Conservation (phyloP, 176 grass and related monocot genomes). For the Phoenix roebelenii region DNA sequence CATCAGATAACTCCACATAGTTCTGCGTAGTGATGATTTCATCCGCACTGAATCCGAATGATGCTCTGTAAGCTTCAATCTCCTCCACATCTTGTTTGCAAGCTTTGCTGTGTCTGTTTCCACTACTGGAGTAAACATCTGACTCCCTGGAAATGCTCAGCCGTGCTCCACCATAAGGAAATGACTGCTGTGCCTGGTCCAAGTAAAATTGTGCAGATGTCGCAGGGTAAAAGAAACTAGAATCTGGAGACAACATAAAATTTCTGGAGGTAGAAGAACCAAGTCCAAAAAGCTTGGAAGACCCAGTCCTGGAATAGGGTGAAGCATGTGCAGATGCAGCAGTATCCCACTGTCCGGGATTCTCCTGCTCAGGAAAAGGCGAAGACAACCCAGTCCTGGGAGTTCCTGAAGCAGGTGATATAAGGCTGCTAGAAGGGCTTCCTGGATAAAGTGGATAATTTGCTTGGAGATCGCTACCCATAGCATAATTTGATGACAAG, state of each 20-base stretch:
- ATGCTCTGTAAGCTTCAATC: slow-evolving; percentile 94
- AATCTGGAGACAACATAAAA: slow-evolving; percentile 46
- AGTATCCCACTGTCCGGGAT: slow-evolving; percentile 7
- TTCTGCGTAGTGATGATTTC: slow-evolving; percentile 67
- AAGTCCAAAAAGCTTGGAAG: slow-evolving; percentile 67
- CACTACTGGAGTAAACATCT: slow-evolving; percentile 21
- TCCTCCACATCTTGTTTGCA: slow-evolving; percentile 84
- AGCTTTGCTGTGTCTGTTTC: slow-evolving; percentile 31
- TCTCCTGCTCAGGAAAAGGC: slow-evolving; percentile 9
- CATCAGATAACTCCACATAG: slow-evolving; percentile 66
- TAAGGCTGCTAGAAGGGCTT: slow-evolving; percentile 20
- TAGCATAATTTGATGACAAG: slow-evolving; percentile 10
- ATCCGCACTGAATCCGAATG: slow-evolving; percentile 98
- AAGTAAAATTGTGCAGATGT: slow-evolving; percentile 76
- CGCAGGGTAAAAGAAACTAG: slow-evolving; percentile 63
- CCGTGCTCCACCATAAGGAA: slow-evolving; percentile 58
- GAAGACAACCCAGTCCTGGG: slow-evolving; percentile 13
- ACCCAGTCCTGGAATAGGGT: slow-evolving; percentile 51
- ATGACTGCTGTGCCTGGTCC: slow-evolving; percentile 83
- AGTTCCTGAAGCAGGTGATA: slow-evolving; percentile 18
- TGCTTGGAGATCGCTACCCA: slow-evolving; percentile 9
- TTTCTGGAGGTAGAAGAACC: slow-evolving; percentile 60
- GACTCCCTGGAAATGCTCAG: slow-evolving; percentile 75
- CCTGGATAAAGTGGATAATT: slow-evolving; percentile 19
- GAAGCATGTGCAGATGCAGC: slow-evolving; percentile 63